Evolutionary conservation across 805 yeast species (phyloP).

Genomic region (Huiozyma sinensis): DNA sequence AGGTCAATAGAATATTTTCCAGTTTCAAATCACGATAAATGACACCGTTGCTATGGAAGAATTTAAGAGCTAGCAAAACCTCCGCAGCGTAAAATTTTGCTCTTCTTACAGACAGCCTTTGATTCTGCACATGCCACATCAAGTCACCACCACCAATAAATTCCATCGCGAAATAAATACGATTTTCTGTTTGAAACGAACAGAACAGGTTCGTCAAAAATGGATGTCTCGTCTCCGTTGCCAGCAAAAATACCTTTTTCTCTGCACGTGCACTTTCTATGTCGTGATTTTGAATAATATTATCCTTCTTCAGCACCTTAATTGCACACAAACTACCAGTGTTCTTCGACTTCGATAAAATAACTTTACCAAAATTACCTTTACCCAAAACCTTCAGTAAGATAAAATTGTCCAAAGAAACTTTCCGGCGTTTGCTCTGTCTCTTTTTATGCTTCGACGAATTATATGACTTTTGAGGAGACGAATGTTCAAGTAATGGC

Average conservation of each 20-base stretch:
- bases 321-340: conserved; percentile 82
- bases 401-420: conserved; percentile 91
- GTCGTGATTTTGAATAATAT: conserved; percentile 90
- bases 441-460: conserved; percentile 18
- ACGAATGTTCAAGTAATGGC: conserved; percentile 1
- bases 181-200: conserved; percentile 95
- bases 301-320: conserved; percentile 91
- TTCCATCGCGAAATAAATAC: conserved; percentile 97
- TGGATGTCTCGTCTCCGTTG: conserved; percentile 85
- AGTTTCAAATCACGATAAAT: conserved; percentile 93
- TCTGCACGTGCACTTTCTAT: conserved; percentile 92
- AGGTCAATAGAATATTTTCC: conserved; percentile 83
- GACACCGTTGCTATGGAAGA: conserved; percentile 91
- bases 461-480: conserved; percentile 17
- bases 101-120: conserved; percentile 74
- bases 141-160: conserved; percentile 96
- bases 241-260: conserved; percentile 76
- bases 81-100: conserved; percentile 98
- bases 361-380: conserved; percentile 97
- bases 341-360: conserved; percentile 88
- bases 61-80: conserved; percentile 80
- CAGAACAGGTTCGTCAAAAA: conserved; percentile 84
- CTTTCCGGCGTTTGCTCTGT: conserved; percentile 44
- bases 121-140: conserved; percentile 98
- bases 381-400: conserved; percentile 92